Evolutionary conservation across 108 stramenopile species (phyloP).

Genomic region (Hondaea fermentalgiana): DNA sequence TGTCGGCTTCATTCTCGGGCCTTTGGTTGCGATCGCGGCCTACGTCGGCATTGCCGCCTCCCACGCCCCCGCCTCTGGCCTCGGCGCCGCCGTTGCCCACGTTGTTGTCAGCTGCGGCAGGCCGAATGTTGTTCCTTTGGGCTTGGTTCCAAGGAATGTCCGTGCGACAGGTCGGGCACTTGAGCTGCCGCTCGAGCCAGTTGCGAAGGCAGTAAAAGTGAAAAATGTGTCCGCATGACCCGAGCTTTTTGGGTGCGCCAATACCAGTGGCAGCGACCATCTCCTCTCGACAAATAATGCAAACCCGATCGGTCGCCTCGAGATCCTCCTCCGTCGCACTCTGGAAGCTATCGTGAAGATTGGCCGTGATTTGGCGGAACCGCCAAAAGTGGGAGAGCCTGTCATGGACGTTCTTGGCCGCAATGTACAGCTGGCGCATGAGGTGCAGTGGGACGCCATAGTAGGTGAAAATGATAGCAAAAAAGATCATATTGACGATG

Average conservation of each 20-base stretch:
- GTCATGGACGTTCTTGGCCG: conserved; percentile 63
- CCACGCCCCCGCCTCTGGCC: too few species aligned
- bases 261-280: conserved; percentile 64
- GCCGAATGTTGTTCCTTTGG: neutral
- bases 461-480: conserved; percentile 81
- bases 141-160: conserved; percentile 55
- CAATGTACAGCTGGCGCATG: conserved; percentile 78
- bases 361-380: conserved; percentile 76
- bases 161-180: conserved; percentile 87
- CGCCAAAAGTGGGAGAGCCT: conserved; percentile 64
- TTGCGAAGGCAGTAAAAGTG: conserved; percentile 78
- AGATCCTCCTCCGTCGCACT: conserved; percentile 73
- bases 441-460: conserved; percentile 93
- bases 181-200: conserved; percentile 94
- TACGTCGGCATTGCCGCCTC: too few species aligned
- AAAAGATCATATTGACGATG: conserved; percentile 83
- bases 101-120: too few species aligned
- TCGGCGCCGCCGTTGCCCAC: too few species aligned
- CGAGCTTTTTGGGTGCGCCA: conserved; percentile 65
- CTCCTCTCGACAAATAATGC: conserved; percentile 93
- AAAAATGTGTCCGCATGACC: conserved; percentile 83
- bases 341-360: conserved; percentile 84
- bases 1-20: too few species aligned
- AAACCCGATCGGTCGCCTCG: conserved; percentile 66
- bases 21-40: too few species aligned